Base-by-base conservation (phyloP, 2,329 filamentous ascomycete genomes). In the Gnomoniopsis smithogilvyi region DNA sequence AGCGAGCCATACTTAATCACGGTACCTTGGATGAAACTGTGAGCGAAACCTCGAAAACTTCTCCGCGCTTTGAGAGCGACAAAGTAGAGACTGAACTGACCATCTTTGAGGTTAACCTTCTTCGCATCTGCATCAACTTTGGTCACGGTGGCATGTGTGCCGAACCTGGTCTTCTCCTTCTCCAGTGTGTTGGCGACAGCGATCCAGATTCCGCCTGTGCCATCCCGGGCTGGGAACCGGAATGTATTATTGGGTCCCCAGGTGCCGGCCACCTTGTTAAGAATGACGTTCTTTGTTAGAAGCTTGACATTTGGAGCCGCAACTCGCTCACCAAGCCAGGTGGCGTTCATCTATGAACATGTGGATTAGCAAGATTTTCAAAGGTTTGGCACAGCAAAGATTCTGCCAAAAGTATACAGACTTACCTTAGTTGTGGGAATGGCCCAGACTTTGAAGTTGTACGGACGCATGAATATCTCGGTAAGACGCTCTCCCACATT, bases 361-460 rank as follows among this genome's bases (percentile, higher is more conserved):
- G 66, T 30, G 14, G 21, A 24, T 21, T 34, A 17, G 17, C 58
- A 47, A 62, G 58, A 22, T 46, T 57, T 41, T 6, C 14, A 38
- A 48, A 45, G 22, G 14, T 38, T 10, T 38, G 17, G 34, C 33
- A 41, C 82, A 70, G 34, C 34, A 38, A 15, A 38, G 34, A 8
- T 38, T 38, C 34, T 38, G 34, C 34, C 15, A 15, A 15, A 38
- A 38, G 8, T 38, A 38, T 8, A 15, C 34, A 38, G 15, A n/a
- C 38, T 6, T 83, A 96, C 92, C 87, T 96, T 96, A 67, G 90
- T 96, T 58, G 94, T 97, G 61, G 95, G 95, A 69, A 98, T 94
- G 63, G 95, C 95, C 95, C 95, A 99, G 73, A 99, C 95, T 81
- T 99, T 99, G 88, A 89, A 99, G 86, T 99, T 99, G 85, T 99